phyloP scores from a whole-genome alignment of 1,284 basidiomycete genomes.

The Tilletia walkeri region DNA sequence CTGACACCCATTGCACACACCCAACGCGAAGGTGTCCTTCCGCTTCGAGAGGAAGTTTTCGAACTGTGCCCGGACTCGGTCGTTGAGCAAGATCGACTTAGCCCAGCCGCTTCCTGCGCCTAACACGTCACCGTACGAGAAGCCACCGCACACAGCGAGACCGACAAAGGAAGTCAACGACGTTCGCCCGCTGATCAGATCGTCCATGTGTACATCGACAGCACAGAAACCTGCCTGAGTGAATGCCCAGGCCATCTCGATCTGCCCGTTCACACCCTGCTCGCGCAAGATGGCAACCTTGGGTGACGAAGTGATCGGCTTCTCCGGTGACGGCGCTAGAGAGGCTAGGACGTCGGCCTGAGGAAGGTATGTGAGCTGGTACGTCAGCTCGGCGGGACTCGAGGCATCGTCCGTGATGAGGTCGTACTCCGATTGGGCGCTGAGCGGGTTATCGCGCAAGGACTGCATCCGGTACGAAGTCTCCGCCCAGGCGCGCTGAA shows the following conservation, averaged over 20 bases:
- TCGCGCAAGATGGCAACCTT: conserved; percentile 93
- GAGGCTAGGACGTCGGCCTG: conserved; percentile 36
- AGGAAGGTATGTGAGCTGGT: conserved; percentile 48
- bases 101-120: conserved; percentile 99
- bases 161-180: conserved; percentile 74
- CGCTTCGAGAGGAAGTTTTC: conserved; percentile 72
- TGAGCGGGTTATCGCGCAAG: conserved; percentile 77
- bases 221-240: conserved; percentile 87
- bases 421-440: conserved; percentile 78
- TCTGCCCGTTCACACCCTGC: conserved; percentile 96
- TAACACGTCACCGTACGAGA: conserved; percentile 97
- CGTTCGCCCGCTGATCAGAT: conserved; percentile 74
- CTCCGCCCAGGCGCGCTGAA: conserved; percentile 88
- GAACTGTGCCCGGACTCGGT: conserved; percentile 73
- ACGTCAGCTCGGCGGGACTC: conserved; percentile 57
- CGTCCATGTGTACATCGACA: conserved; percentile 96
- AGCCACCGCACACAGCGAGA: conserved; percentile 92
- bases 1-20: conserved; percentile 98
- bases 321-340: conserved; percentile 29
- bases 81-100: conserved; percentile 81
- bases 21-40: conserved; percentile 79
- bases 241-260: conserved; percentile 99
- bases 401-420: conserved; percentile 63
- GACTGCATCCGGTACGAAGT: conserved; percentile 90
- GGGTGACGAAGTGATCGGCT: conserved; percentile 62